Evolutionary conservation across 1,284 basidiomycete species (phyloP), one percentile per base, ranked within the genome.

Genomic region (Schizopora paradoxa): DNA sequence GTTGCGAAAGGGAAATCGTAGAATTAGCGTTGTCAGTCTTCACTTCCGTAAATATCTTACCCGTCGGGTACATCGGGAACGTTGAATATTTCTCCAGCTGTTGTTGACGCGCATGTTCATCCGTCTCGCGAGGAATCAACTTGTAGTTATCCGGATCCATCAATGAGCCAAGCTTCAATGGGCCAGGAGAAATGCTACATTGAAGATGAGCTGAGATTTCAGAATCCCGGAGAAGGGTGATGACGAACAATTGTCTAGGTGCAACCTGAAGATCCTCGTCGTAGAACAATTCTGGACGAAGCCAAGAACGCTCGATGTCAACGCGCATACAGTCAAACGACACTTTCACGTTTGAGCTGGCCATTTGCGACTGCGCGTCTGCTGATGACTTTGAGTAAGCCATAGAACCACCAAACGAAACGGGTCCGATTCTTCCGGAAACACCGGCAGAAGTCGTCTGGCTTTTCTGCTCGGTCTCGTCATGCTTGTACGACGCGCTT

Each of bases 261-360:
- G 23, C 40, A 21, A 32, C 28, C 8, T 19, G 29, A n/a, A 43
- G 29, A 43, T 43, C 41, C 8, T 43, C 41, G 29, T 43, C 41
- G 28, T 33, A 43, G 41, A 43, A 43, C 41, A 43, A 11, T 13
- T 41, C 40, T 6, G 40, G 40, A 26, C 40, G 40, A n/a, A 41
- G 27, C 41, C 41, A 43, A 22, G 41, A 31, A 22, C 41, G 26
- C 5, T 14, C 27, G 14, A 43, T 43, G 16, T 43, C 41, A 6
- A 43, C 27, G 6, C 41, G 28, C 29, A 43, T 43, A 23, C 29
- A 33, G 6, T 43, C 29, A n/a, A 43, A 43, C 4, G 41, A 43
- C 14, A 43, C 16, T 14, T 43, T 43, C 19, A 43, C 41, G 22
- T 29, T 33, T 1, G 41, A 33, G 19, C 34, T 32, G 16, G 41